phyloP scores from a whole-genome alignment of 345 rosid genomes.

The Euphorbia lathyris region DNA sequence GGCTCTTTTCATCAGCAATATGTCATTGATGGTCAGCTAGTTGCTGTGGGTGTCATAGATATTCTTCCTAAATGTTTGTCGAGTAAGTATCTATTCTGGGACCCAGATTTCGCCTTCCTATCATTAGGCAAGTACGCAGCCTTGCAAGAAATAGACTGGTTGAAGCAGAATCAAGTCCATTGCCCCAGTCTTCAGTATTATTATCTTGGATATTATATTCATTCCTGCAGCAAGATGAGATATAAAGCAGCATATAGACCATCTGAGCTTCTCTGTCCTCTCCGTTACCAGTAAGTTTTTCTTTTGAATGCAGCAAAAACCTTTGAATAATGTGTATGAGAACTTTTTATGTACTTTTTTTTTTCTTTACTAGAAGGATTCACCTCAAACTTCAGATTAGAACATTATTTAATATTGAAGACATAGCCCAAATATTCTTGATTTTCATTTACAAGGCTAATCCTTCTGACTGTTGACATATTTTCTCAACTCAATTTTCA shows the following conservation, averaged over 20 bases:
- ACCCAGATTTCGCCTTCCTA: constrained; percentile 85
- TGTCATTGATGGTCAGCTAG: constrained; percentile 68
- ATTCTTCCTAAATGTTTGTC: constrained; percentile 92
- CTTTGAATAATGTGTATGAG: neutral
- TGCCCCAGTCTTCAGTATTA: constrained; percentile 81
- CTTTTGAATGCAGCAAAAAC: constrained; percentile 13
- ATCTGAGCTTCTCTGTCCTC: constrained; percentile 95
- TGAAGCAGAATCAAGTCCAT: constrained; percentile 56
- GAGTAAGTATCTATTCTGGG: constrained; percentile 96
- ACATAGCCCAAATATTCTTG: neutral
- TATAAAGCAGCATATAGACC: constrained; percentile 94
- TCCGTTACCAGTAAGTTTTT: constrained; percentile 71
- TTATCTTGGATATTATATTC: constrained; percentile 97
- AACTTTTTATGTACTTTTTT: neutral
- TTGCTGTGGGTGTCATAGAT: constrained; percentile 94
- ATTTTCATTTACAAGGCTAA: constrained; percentile 1
- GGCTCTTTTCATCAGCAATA: constrained; percentile 98
- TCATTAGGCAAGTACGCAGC: constrained; percentile 93
- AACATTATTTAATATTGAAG: neutral
- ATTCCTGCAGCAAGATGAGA: constrained; percentile 96
- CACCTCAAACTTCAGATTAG: neutral
- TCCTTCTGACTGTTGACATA: neutral
- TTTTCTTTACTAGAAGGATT: neutral
- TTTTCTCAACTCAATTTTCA: neutral
- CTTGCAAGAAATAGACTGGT: constrained; percentile 80